These are phyloP conservation scores for Diplodia scrobiculata DNA, from an alignment of 2,329 filamentous ascomycete species.

Conservation along the genomic window DNA sequence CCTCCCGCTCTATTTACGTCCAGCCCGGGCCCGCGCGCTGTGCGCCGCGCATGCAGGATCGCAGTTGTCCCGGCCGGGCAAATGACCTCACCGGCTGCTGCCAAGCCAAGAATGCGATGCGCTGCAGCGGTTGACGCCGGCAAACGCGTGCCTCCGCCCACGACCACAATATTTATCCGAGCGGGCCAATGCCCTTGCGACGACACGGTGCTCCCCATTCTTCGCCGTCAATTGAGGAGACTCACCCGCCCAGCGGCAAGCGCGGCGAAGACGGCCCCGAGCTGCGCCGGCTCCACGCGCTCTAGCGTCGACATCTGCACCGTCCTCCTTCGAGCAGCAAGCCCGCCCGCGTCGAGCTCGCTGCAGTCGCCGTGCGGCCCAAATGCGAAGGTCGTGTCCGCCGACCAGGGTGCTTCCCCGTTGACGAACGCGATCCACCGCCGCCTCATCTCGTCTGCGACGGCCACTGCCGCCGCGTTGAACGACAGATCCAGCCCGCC, in stretches of 20 bases:
- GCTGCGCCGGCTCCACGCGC: slow-evolving; percentile 38
- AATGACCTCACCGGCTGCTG: slow-evolving; percentile 10
- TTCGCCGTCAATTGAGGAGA: slow-evolving; percentile 33
- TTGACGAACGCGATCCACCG: slow-evolving; percentile 48
- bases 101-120: slow-evolving; percentile 17
- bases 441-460: slow-evolving; percentile 45
- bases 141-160: slow-evolving; percentile 5
- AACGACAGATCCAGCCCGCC: slow-evolving; percentile 46
- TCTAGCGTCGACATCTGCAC: slow-evolving; percentile 39
- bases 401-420: slow-evolving; percentile 44
- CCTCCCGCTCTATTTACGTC: slow-evolving; percentile 17
- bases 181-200: slow-evolving; percentile 7
- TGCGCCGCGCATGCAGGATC: slow-evolving; percentile 7
- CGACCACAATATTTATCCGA: slow-evolving; percentile 24
- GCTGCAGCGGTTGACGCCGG: slow-evolving; percentile 1
- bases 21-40: slow-evolving; percentile 14
- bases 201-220: slow-evolving; percentile 5
- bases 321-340: slow-evolving; percentile 42
- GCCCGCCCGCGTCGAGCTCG: slow-evolving; percentile 40
- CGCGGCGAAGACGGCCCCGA: slow-evolving; percentile 40
- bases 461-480: slow-evolving; percentile 40
- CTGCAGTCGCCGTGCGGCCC: slow-evolving; percentile 46
- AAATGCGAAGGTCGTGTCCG: slow-evolving; percentile 42
- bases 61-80: neutral
- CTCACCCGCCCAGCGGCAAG: slow-evolving; percentile 49